Base-by-base conservation (phyloP, 805 yeast genomes). In the Lipomyces anomalus region DNA sequence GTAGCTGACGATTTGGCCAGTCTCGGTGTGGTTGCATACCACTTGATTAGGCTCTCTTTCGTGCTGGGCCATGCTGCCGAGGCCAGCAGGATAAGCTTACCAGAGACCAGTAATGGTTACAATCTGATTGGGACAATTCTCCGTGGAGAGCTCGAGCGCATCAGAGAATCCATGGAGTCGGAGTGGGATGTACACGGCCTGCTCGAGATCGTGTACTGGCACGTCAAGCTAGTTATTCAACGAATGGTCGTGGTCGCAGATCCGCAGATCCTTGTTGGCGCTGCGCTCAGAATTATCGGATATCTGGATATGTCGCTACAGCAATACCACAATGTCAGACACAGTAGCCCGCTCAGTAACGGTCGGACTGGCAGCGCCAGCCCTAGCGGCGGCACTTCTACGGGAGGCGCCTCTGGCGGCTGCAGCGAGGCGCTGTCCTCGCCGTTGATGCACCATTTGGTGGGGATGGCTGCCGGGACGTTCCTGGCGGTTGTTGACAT, bases 41-140 rank as follows among this genome's bases (percentile, higher is more conserved):
- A 46, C 18, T 21, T 55, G 16, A 38, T 56, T n/a, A 46, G 55
- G 16, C 43, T 57, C 23, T 45, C 61, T 5, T 33, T 49, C 9
- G 53, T 57, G 6, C 38, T 57, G 4, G 61, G 61, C 4, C 60
- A 57, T 32, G 44, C 55, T 6, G 18, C 44, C 6, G 53, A 43
- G 30, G 40, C 55, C n/a, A 40, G 44, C 36, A 37, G 49, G 11
- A 23, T 32, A 18, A 23, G 38, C 32, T 30, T 35, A n/a, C 50
- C 47, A 4, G 49, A 44, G 35, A 21, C 40, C 17, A 43, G 22
- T 18, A 33, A 40, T 4, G 30, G 41, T 21, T 38, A 40, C 38
- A 40, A 46, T 16, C 30, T 43, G 22, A 24, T 50, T 17, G 44
- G 53, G 13, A 41, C 49, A 11, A 28, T 43, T 21, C 35, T 57